These are phyloP conservation scores for Didymellaceae sp. DNA, from an alignment of 2,329 filamentous ascomycete genomes.

Conservation along the genomic window DNA sequence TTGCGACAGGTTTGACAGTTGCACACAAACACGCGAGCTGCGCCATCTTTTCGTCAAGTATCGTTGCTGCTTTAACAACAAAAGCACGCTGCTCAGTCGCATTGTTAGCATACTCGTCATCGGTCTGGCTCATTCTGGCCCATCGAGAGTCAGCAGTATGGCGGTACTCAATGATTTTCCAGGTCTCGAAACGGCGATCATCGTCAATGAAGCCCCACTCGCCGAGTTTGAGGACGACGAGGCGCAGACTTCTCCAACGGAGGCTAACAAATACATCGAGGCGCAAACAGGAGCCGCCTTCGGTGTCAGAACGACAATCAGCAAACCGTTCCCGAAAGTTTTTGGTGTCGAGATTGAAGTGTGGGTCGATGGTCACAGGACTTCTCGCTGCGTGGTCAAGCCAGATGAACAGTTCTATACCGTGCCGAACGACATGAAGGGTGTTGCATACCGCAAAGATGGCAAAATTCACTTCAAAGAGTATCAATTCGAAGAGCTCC, in stretches of 20 bases:
- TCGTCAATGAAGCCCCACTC: constrained; percentile 22
- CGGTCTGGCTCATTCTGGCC: background rate
- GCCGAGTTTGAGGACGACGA: constrained; percentile 37
- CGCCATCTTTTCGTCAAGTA: too few species aligned
- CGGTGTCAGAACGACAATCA: constrained; percentile 1
- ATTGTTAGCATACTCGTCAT: background rate
- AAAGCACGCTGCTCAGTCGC: too few species aligned
- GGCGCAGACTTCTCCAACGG: constrained; percentile 1
- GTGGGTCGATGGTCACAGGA: constrained; percentile 25
- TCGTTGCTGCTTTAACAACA: too few species aligned
- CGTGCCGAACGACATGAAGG: background rate
- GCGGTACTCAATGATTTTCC: constrained; percentile 21
- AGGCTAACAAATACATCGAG: constrained; percentile 41
- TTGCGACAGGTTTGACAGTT: background rate
- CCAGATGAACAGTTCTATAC: background rate
- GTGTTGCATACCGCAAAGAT: background rate
- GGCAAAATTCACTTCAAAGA: constrained; percentile 11
- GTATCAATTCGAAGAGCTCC: constrained; percentile 32
- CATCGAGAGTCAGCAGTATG: constrained; percentile 17
- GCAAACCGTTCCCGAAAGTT: background rate
- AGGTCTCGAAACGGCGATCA: constrained; percentile 24
- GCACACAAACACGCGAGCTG: too few species aligned
- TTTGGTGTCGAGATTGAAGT: constrained; percentile 16
- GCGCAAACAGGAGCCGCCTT: constrained; percentile 34
- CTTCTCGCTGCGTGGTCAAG: background rate